These are phyloP conservation scores for Yamadazyma membranifaciens DNA, from an alignment of 1,139 yeast species.

Conservation along the genomic window DNA sequence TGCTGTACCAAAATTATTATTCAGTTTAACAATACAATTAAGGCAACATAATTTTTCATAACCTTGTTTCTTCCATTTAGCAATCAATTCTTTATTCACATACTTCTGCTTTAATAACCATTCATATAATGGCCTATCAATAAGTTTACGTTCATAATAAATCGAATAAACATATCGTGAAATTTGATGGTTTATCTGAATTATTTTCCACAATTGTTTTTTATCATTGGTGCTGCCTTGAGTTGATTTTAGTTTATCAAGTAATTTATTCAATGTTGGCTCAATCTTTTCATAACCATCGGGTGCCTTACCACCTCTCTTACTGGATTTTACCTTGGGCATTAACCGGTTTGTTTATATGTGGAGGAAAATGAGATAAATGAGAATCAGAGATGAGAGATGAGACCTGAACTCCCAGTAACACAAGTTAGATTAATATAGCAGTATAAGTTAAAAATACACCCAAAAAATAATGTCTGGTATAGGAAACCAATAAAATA, in stretches of 20 bases:
- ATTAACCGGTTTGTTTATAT: slow-evolving; percentile 16
- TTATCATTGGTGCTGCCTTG: slow-evolving; percentile 41
- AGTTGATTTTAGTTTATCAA: slow-evolving; percentile 57
- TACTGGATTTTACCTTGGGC: slow-evolving; percentile 43
- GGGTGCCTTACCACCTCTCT: slow-evolving; percentile 57
- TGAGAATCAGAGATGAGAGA: too few species aligned
- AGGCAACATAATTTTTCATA: slow-evolving; percentile 86
- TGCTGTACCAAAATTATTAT: slow-evolving; percentile 62
- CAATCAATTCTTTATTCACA: slow-evolving; percentile 70
- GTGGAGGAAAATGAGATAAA: slow-evolving; percentile 1
- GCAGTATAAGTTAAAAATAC: too few species aligned
- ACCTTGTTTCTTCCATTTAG: slow-evolving; percentile 91
- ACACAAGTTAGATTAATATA: too few species aligned
- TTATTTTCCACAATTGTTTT: slow-evolving; percentile 70
- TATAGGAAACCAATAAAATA: too few species aligned
- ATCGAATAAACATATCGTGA: slow-evolving; percentile 75
- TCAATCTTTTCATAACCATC: slow-evolving; percentile 74
- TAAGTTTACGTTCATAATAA: slow-evolving; percentile 67
- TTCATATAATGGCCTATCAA: slow-evolving; percentile 67
- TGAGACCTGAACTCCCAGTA: slow-evolving; percentile 3
- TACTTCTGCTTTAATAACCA: slow-evolving; percentile 71
- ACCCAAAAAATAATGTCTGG: too few species aligned
- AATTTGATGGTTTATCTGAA: slow-evolving; percentile 69
- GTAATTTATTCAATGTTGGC: slow-evolving; percentile 66
- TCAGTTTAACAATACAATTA: slow-evolving; percentile 68